Evolutionary conservation across 164 flowering plant genomes (phyloP).

Genomic region (Cinnamomum chago): DNA sequence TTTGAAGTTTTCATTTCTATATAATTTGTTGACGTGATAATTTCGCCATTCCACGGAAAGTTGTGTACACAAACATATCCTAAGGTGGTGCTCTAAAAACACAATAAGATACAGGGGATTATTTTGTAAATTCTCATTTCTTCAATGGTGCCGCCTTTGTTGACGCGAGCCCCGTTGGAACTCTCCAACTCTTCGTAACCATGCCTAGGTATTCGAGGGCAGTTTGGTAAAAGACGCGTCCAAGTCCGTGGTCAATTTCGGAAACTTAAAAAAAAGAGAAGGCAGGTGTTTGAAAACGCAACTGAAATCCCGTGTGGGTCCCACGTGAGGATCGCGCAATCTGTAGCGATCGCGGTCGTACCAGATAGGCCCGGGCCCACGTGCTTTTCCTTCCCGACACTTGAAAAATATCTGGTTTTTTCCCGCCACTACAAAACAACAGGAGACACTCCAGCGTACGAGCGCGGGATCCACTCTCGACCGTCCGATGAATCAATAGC

Average conservation of each 20-base stretch:
- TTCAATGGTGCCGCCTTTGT: no score
- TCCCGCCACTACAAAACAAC: neutral
- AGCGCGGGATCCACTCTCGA: neutral
- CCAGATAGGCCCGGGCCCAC: neutral
- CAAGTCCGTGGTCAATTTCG: neutral
- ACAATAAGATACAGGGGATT: no score
- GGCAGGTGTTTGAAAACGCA: neutral
- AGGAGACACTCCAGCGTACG: neutral
- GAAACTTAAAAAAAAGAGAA: neutral
- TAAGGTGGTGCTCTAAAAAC: no score
- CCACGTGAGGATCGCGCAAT: neutral
- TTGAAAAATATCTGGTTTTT: neutral
- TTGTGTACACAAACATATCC: no score
- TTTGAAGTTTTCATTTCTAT: no score
- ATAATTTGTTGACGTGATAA: fast-evolving
- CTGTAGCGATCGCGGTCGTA: neutral
- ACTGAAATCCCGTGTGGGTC: neutral
- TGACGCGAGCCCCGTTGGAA: no score
- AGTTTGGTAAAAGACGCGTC: neutral
- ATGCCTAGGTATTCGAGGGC: neutral
- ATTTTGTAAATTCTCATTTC: no score
- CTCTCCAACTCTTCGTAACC: no score
- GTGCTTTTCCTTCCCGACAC: neutral
- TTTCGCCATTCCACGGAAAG: no score
- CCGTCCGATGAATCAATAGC: neutral